Evolutionary conservation across 371 early-diverging fungal species (phyloP).

Genomic region (Smittium culicis): DNA sequence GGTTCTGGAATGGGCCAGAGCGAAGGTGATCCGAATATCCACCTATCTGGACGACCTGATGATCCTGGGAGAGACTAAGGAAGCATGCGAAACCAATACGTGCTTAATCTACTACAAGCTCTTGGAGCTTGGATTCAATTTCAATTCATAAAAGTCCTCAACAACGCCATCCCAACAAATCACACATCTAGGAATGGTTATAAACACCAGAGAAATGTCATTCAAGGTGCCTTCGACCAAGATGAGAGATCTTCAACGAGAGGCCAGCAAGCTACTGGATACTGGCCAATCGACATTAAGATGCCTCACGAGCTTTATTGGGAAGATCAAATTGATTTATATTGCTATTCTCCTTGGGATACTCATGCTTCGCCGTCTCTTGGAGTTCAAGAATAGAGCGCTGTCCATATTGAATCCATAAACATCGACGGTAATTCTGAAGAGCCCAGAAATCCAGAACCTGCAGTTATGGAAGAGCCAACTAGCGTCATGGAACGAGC

Average conservation of each 20-base stretch:
- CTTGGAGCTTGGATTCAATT: conserved; percentile 21
- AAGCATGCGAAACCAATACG: conserved; percentile 11
- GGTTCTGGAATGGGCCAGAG: conserved; percentile 22
- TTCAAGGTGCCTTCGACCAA: not conserved
- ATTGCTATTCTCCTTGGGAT: not conserved
- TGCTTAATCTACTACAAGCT: conserved; percentile 19
- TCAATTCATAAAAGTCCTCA: conserved; percentile 22
- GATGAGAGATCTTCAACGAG: not conserved
- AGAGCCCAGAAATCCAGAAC: conserved; percentile 1
- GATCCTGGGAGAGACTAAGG: conserved; percentile 13
- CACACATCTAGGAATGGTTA: conserved; percentile 28
- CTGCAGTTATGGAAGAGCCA: not conserved
- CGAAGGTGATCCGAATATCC: conserved; percentile 22
- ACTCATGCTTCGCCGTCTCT: not conserved
- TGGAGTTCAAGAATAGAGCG: not conserved
- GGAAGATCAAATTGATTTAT: conserved; percentile 5
- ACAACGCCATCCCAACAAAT: conserved; percentile 26
- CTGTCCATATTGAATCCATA: not conserved
- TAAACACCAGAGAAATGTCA: conserved; percentile 17
- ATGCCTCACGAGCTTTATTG: conserved; percentile 14
- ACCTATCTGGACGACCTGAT: conserved; percentile 32
- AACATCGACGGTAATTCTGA: conserved; percentile 3
- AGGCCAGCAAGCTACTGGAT: not conserved
- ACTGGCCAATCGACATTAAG: not conserved
- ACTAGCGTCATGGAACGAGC: not conserved